Percentiles rank a stretch among this genome's conserved stretches.
phyloP scores from a whole-genome alignment of 1,139 yeast species.

The Meyerozyma smithsonii region DNA sequence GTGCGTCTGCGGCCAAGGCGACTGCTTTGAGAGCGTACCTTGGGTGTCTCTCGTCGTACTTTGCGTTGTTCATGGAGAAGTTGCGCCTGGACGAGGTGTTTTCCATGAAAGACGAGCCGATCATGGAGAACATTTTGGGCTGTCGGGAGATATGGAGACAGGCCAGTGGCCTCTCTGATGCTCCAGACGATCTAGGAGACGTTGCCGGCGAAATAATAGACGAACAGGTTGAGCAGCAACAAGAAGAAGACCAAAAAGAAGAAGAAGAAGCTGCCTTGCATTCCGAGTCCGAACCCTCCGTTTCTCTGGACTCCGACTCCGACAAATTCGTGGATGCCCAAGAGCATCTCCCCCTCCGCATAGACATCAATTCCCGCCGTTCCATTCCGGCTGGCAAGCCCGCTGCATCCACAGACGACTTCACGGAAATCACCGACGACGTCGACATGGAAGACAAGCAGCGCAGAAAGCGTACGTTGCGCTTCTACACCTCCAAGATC shows the following conservation, averaged over 20 bases:
- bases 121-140: conserved; percentile 79
- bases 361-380: conserved; percentile 28
- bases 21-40: conserved; percentile 78
- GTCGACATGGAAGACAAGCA: conserved; percentile 85
- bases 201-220: conserved; percentile 13
- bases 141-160: conserved; percentile 90
- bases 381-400: neutral
- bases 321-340: conserved; percentile 14
- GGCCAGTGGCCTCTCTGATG: conserved; percentile 48
- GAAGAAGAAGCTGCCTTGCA: neutral
- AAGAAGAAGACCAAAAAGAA: conserved; percentile 18
- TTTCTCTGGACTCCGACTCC: neutral
- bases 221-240: conserved; percentile 15
- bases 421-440: conserved; percentile 61
- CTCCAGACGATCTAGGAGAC: conserved; percentile 8
- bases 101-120: conserved; percentile 75
- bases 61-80: conserved; percentile 62
- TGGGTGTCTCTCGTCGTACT: conserved; percentile 70
- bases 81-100: conserved; percentile 52
- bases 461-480: conserved; percentile 74
- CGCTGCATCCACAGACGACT: conserved; percentile 38
- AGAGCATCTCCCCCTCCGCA: conserved; percentile 14
- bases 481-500: conserved; percentile 95
- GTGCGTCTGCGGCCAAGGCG: conserved; percentile 35
- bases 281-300: neutral